Base-by-base conservation (phyloP, 345 rosid genomes). In the Bruguiera gymnorhiza region DNA sequence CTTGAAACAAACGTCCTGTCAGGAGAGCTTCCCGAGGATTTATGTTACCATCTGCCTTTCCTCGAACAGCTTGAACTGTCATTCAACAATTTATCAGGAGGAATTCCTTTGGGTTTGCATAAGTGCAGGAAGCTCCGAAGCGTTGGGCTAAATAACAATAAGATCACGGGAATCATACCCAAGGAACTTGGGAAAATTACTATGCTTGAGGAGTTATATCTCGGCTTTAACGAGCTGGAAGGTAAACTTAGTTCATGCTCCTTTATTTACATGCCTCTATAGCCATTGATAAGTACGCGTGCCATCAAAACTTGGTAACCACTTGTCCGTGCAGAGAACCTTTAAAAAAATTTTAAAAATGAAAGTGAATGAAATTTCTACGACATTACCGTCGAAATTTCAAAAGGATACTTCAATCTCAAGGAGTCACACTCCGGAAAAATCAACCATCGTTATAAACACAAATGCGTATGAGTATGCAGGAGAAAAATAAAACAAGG, bases 151-250 rank as follows among this genome's bases (percentile, higher is more conserved):
- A 20, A 30, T 5, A 8, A 6, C 26, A 71, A 71, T 32, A 29
- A 63, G 36, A 32, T 73, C 27, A 62, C 55, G 0, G 67, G 73
- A 61, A 20, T 32, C n/a, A 67, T 68, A 34, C 68, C 73, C 16
- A 48, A 2, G 11, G 60, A 20, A 10, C 23, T 58, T 48, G 76
- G 51, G 21, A 72, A 72, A 46, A 23, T 72, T 3, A 72, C 76
- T 1, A 36, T 48, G 39, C 66, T 73, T 32, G 16, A 26, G 63
- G 30, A 39, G 15, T 55, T 71, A 20, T 26, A 5, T 8, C 43
- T 71, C 6, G 13, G 50, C 20, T 37, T 1, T 20, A 71, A 71
- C 29, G 6, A 39, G 36, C 30, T 71, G 11, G 13, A 59, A 60
- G 72, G 65, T 69, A 68, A 13, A 43, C 50, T 13, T 13, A 39